Evolutionary conservation across 2,329 filamentous ascomycete genomes (phyloP), one percentile per base, ranked within the genome.

Genomic region (Ambrosiella cleistominuta): DNA sequence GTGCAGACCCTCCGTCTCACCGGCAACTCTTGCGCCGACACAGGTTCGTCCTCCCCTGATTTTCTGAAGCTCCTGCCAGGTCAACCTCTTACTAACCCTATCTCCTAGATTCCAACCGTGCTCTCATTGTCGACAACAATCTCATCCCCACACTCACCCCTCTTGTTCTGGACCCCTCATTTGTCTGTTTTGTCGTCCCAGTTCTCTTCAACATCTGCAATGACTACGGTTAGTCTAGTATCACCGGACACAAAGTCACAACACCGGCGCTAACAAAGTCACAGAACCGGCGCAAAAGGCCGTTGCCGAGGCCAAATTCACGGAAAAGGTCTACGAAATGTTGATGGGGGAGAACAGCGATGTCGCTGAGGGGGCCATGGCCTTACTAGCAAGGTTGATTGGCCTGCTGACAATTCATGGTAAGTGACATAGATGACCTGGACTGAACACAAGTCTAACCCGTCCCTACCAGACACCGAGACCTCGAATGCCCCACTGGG

Each of bases 171-270:
- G 66, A 78, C 42, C 72, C 78, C 54, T 66, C 68, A 0, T 63
- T 82, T 15, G 66, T 80, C 7, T 67, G 71, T 0, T 78, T 79
- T 64, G 72, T 73, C 40, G 74, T 83, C 45, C 77, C 79, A 0
- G 81, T 83, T 7, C 67, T 83, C 3, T 81, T 77, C 66, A 84
- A 84, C 64, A 72, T 82, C 53, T 74, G 79, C 57, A 74, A 83
- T 12, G 81, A 84, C 65, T 83, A 81, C 64, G 78, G 80, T 82
- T 65, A 68, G 27, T 27, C 3, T 27, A 27, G 72, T 27, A 9
- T 27, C 2, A 9, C 47, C 50, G 39, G 38, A n/a, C n/a, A 12
- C 7, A 15, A 1, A 13, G 42, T n/a, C 3, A n/a, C 2, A 3
- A 5, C 9, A 15, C 4, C 1, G 2, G 27, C 36, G 17, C 64